Evolutionary conservation across 2,329 filamentous ascomycete species (phyloP), one percentile per base, ranked within the genome.

Genomic region (Sporothrix dimorphospora): DNA sequence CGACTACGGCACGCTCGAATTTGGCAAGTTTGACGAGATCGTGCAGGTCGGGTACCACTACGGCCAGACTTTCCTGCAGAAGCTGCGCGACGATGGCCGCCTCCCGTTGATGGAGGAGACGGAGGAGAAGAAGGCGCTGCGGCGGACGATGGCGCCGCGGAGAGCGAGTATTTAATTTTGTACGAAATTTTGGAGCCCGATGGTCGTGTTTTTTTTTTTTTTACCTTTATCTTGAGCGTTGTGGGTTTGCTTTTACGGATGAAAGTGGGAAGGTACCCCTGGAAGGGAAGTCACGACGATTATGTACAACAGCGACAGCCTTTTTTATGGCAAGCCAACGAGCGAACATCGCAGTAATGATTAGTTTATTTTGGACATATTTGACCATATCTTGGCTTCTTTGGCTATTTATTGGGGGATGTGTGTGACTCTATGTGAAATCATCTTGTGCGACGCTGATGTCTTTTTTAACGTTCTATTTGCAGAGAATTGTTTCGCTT

Each of bases 1-100:
- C 78, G 87, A 89, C 1, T 99, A 97, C 77, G 96, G 94, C 4
- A 99, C 96, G 1, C 84, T 99, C 40, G 96, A 99, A 72, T 99
- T 99, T 84, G 93, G 90, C 74, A 98, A 97, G 81, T 99, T 99
- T 81, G 95, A 98, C 78, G 97, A 99, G 85, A 95, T 99, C 70
- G 97, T 97, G 78, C 87, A 92, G 76, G 87, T 98, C 12, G 97
- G 96, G 1, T 97, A 97, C 81, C 86, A 88, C 71, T 99, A 91
- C 78, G 96, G 94, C 4, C 91, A 92, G 80, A 89, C 93, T 70
- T 98, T 91, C 79, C 81, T 99, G 75, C 89, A 89, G 70, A 87
- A 90, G 76, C 83, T 98, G 79, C 90, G 90, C 78, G 92, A 92
- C 51, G 87, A 97, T 77, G 95, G 95, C 0, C 87, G 91, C 51